Evolutionary conservation across 768 basidiomycete species (phyloP), one percentile per base, ranked within the genome.

Genomic region (Russula ochroleuca): DNA sequence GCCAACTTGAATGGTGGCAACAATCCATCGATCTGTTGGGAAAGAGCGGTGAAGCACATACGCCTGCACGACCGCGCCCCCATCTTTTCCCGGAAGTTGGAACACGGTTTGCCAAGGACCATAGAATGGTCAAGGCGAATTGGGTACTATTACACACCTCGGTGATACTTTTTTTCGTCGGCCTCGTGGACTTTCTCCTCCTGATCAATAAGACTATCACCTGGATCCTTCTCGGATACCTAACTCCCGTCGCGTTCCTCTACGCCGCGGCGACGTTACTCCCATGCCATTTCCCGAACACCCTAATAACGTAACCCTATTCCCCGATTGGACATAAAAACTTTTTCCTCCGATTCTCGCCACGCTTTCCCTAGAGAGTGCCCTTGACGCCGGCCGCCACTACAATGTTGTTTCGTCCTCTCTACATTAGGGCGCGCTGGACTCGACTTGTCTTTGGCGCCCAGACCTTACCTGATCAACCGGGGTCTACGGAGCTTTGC

Each of bases 151-250:
- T 41, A 15, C 19, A 41, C n/a, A 2, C 11, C 6, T 57, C 55
- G 0, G 21, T 49, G 2, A 35, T 57, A 14, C 17, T 63, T 0
- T 63, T 57, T 47, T 25, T 57, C 31, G n/a, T 57, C 13, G 41
- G 31, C 56, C 56, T 57, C 13, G 48, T 50, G 25, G 55, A 62
- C 28, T 62, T 57, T 17, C 28, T 62, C 37, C 28, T 57, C 40
- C 47, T 7, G 8, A 56, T 50, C 54, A 57, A 50, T 23, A 57
- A 40, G 19, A 49, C 28, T 6, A 28, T 43, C n/a, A 7, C 41
- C 17, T 31, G 55, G 55, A 31, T 45, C 28, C 28, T 43, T 14
- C 31, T 57, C 13, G 43, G 28, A n/a, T 57, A n/a, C 41, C 13
- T 45, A 21, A 15, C 28, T 4, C 28, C 38, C 28, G 4, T 45